These are phyloP conservation scores for Trichoderma simmonsii DNA, from an alignment of 2,329 filamentous ascomycete species.

Conservation along the genomic window DNA sequence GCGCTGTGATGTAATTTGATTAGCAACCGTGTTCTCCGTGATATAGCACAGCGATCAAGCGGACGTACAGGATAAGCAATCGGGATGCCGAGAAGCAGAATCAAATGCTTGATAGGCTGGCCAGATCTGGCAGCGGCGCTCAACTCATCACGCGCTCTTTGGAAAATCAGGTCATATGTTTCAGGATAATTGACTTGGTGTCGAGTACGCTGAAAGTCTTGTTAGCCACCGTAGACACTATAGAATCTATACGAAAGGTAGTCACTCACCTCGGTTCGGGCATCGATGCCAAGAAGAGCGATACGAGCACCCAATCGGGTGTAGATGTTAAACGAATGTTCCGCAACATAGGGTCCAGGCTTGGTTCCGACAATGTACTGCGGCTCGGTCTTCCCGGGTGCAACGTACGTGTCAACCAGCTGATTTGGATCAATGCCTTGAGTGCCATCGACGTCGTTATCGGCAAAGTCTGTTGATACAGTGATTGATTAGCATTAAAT, in stretches of 20 bases:
- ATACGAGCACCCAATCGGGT: conserved; percentile 78
- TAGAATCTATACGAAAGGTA: neutral
- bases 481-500: neutral
- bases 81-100: conserved; percentile 82
- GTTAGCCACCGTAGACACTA: neutral
- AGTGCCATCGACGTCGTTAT: conserved; percentile 31
- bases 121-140: conserved; percentile 61
- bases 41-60: conserved; percentile 29
- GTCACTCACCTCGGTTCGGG: conserved; percentile 70
- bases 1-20: conserved; percentile 46
- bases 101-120: conserved; percentile 81
- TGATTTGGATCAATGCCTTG: conserved; percentile 67
- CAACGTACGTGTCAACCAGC: conserved; percentile 70
- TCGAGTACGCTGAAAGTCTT: conserved; percentile 62
- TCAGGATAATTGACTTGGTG: conserved; percentile 94
- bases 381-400: conserved; percentile 52
- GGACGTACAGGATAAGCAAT: conserved; percentile 71
- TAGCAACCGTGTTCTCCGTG: neutral
- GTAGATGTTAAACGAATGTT: conserved; percentile 84
- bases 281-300: conserved; percentile 85
- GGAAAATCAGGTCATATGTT: conserved; percentile 82
- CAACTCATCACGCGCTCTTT: conserved; percentile 72
- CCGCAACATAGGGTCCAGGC: conserved; percentile 83
- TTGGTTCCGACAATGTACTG: conserved; percentile 76
- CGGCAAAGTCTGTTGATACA: conserved; percentile 2